Percentiles rank a stretch among this genome's conserved stretches.
These are phyloP conservation scores for Zygosaccharomyces gambellarensis DNA, from an alignment of 805 yeast genomes.

Conservation along the genomic window DNA sequence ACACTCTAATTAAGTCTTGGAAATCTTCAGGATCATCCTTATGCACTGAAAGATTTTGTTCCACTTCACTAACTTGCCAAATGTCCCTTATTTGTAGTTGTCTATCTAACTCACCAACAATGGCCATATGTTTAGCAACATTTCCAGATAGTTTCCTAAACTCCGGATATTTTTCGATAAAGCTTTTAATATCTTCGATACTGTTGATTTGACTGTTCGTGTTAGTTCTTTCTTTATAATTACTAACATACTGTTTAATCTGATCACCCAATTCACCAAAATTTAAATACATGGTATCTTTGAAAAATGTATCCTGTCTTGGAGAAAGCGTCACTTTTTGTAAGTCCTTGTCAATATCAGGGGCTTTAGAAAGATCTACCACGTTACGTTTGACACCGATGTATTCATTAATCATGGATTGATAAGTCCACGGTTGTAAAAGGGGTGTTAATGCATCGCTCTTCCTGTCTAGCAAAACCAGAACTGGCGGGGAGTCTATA, in stretches of 20 bases:
- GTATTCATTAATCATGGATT: conserved; percentile 93
- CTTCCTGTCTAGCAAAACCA: conserved; percentile 74
- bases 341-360: conserved; percentile 54
- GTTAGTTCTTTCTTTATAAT: conserved; percentile 76
- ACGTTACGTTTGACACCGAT: conserved; percentile 78
- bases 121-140: conserved; percentile 86
- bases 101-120: conserved; percentile 81
- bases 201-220: conserved; percentile 62
- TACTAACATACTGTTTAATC: conserved; percentile 77
- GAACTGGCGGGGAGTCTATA: conserved; percentile 63
- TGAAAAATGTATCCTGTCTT: conserved; percentile 71
- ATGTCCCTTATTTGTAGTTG: conserved; percentile 58
- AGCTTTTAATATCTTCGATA: conserved; percentile 83
- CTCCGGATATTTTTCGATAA: conserved; percentile 91
- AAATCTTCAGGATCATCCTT: conserved; percentile 55
- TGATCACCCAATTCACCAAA: conserved; percentile 93
- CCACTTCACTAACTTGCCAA: conserved; percentile 85
- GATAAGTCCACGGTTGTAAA: conserved; percentile 95
- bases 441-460: conserved; percentile 93
- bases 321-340: conserved; percentile 60
- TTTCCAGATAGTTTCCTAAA: conserved; percentile 82
- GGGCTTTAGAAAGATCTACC: conserved; percentile 56
- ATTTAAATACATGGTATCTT: conserved; percentile 77
- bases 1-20: conserved; percentile 49
- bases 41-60: conserved; percentile 74